Base-by-base conservation (phyloP, 257 asterid genomes). In the Fraxinus cuspidata region DNA sequence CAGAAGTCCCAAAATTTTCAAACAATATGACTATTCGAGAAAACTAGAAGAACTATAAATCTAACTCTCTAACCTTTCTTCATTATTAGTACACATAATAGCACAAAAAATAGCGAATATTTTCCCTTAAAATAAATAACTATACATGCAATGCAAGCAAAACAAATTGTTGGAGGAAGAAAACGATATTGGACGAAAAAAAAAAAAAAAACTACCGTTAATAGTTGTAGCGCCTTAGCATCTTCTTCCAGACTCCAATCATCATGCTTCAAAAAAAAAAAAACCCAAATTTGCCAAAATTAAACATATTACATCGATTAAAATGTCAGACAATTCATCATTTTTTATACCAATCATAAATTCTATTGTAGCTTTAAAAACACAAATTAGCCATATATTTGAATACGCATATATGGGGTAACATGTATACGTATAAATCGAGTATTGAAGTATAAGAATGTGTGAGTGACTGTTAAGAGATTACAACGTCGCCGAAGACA, bases 221-320 rank as follows among this genome's bases (percentile, higher is more conserved):
- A 84, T 8, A 88, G 70, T 73, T 89, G 94, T 86, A 94, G 89
- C 72, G 98, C 99, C 82, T 87, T 89, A 42, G 86, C 79, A 78
- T 94, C 99, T 81, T 92, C 97, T 84, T 89, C 94, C 34, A 92
- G 86, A 85, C 58, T 88, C 99, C 99, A 94, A 80, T 87, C 94
- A 79, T 91, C 98, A 80, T 92, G 99, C 99, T 92, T 85, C 87
- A 65, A 66, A 56, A 31, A 65, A 66, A 56, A 31, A 29, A 31
- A 23, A 40, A 74, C 40, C 18, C 8, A 2, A 29, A 42, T 44
- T 27, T 42, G 6, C 0, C 67, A 71, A 47, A 40, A 63, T 40
- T 25, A 42, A 72, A 44, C 66, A 53, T 40, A 23, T 47, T 29
- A 32, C 38, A 7, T 31, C 49, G 60, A 37, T 32, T 63, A 21